phyloP scores from a whole-genome alignment of 2,329 filamentous ascomycete species.

The Scedosporium dehoogii region DNA sequence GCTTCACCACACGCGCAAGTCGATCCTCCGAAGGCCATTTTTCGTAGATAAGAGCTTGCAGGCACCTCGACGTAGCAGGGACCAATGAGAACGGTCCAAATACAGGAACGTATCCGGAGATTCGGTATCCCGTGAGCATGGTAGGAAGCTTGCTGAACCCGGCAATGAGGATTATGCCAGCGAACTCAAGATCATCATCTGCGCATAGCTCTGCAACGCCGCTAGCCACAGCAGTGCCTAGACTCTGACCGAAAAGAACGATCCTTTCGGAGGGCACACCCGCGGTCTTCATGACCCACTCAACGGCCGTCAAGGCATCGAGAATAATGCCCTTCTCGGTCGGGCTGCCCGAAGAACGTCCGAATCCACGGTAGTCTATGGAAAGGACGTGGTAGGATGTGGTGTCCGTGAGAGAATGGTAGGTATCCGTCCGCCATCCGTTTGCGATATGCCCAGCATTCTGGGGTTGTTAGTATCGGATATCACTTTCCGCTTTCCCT shows the following conservation, averaged over 20 bases:
- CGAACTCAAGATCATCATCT: slow-evolving; percentile 54
- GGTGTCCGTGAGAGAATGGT: slow-evolving; percentile 65
- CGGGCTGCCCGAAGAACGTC: slow-evolving; percentile 68
- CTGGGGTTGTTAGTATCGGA: slow-evolving; percentile 22
- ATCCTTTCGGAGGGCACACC: slow-evolving; percentile 61
- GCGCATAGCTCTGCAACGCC: slow-evolving; percentile 65
- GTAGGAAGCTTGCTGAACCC: slow-evolving; percentile 66
- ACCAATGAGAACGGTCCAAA: slow-evolving; percentile 53
- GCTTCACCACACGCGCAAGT: slow-evolving; percentile 44
- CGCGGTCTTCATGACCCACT: slow-evolving; percentile 59
- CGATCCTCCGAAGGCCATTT: slow-evolving; percentile 67
- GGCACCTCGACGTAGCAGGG: slow-evolving; percentile 30
- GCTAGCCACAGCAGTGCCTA: slow-evolving; percentile 76
- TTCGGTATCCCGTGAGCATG: slow-evolving; percentile 67
- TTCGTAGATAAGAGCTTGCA: slow-evolving; percentile 61
- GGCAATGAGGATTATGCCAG: slow-evolving; percentile 69
- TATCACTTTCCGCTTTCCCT: background rate
- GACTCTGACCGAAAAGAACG: slow-evolving; percentile 73
- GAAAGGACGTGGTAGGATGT: slow-evolving; percentile 74
- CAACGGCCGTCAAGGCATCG: slow-evolving; percentile 63
- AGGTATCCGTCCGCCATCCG: slow-evolving; percentile 63
- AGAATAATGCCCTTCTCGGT: slow-evolving; percentile 72
- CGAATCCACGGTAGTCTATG: slow-evolving; percentile 86
- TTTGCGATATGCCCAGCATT: slow-evolving; percentile 85
- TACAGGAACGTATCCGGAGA: slow-evolving; percentile 68